phyloP scores from a whole-genome alignment of 2,329 filamentous ascomycete genomes.

The Fusarium falciforme region DNA sequence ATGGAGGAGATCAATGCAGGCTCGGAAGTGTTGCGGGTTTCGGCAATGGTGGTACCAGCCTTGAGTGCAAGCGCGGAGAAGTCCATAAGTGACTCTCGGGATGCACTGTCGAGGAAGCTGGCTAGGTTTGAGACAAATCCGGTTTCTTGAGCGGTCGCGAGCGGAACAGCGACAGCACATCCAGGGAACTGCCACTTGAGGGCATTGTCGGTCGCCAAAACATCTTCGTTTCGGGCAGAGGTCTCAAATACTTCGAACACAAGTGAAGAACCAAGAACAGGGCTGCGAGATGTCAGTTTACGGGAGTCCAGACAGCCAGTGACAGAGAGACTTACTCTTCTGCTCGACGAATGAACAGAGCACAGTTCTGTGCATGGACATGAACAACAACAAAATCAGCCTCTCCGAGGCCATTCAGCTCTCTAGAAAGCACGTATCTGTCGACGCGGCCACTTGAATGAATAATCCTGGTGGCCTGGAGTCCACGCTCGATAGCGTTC shows the following conservation, averaged over 20 bases:
- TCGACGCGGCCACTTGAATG: slow-evolving; percentile 31
- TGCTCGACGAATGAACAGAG: slow-evolving; percentile 43
- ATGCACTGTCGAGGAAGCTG: slow-evolving; percentile 67
- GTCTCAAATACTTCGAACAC: slow-evolving; percentile 70
- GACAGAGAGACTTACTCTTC: slow-evolving; percentile 39
- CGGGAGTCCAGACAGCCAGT: accelerated
- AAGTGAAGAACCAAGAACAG: slow-evolving; percentile 38
- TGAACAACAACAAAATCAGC: slow-evolving; percentile 35
- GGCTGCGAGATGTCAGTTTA: slow-evolving; percentile 25
- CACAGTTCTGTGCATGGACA: slow-evolving; percentile 47
- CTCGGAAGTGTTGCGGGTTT: slow-evolving; percentile 68
- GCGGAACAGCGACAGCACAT: slow-evolving; percentile 59
- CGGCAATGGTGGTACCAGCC: slow-evolving; percentile 59
- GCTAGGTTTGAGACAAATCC: slow-evolving; percentile 53
- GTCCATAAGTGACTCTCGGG: slow-evolving; percentile 62
- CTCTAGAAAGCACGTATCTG: slow-evolving; percentile 23
- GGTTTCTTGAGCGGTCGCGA: slow-evolving; percentile 36
- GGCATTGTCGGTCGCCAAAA: slow-evolving; percentile 62
- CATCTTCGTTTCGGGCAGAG: slow-evolving; percentile 62
- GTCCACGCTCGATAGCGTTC: slow-evolving; percentile 29
- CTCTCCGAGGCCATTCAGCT: slow-evolving; percentile 26
- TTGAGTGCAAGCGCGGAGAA: slow-evolving; percentile 67
- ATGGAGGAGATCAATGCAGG: slow-evolving; percentile 70
- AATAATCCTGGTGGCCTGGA: slow-evolving; percentile 34
- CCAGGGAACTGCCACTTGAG: slow-evolving; percentile 72